A percentile compares a stretch with the other conserved stretches of the same genome.
Evolutionary conservation across 352 stramenopile species (phyloP).

Genomic region (Globisporangium alternatum): DNA sequence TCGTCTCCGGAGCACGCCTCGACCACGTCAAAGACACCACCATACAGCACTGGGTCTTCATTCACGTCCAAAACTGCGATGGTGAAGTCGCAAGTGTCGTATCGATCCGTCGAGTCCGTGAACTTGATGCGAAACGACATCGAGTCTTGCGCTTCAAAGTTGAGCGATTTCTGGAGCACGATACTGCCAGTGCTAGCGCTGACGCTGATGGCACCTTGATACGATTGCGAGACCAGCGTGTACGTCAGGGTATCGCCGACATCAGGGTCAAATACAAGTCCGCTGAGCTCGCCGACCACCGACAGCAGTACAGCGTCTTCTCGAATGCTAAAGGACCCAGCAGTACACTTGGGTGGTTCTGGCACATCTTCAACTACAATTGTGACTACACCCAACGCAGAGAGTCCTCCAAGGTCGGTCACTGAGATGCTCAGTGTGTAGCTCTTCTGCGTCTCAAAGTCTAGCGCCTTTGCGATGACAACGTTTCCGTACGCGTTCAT

Average conservation of each 20-base stretch:
- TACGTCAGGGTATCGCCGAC: conserved; percentile 5
- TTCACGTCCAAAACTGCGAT: conserved; percentile 46
- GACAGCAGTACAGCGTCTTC: conserved; percentile 21
- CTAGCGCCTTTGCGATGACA: conserved; percentile 29
- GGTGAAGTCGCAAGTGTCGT: conserved; percentile 37
- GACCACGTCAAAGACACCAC: conserved; percentile 39
- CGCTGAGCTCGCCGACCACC: conserved; percentile 5
- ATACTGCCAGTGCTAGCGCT: conserved; percentile 21
- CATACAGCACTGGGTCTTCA: conserved; percentile 35
- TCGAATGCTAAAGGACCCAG: conserved; percentile 21
- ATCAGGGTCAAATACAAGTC: conserved; percentile 5
- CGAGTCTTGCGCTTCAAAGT: conserved; percentile 41
- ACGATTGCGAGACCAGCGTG: conserved; percentile 6
- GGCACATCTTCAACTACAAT: conserved; percentile 38
- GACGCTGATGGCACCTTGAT: neutral
- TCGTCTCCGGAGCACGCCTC: conserved; percentile 42
- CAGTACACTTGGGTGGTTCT: conserved; percentile 36
- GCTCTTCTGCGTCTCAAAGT: conserved; percentile 34
- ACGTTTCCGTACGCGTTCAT: conserved; percentile 44
- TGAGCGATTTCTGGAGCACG: conserved; percentile 21
- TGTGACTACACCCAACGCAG: conserved; percentile 21
- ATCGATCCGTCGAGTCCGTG: conserved; percentile 36
- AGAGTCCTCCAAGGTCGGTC: conserved; percentile 36
- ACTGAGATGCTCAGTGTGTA: conserved; percentile 44
- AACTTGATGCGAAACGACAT: conserved; percentile 39